Evolutionary conservation across 2,329 filamentous ascomycete genomes (phyloP), one percentile per base, ranked within the genome.

Genomic region (Fusarium hainanense): DNA sequence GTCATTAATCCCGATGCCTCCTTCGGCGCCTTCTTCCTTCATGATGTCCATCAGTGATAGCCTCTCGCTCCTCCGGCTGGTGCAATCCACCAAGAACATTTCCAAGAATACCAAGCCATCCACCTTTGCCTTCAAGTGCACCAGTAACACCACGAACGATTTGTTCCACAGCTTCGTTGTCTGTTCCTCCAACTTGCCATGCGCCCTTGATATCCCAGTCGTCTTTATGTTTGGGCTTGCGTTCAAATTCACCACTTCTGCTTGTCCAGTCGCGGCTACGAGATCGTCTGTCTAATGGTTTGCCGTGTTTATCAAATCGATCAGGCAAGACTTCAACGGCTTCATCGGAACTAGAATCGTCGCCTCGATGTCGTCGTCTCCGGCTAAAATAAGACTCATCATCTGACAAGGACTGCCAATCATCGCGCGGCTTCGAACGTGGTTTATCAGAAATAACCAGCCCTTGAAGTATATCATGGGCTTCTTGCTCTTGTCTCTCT

Each of bases 131-230:
- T 30, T 76, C 76, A 14, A 80, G 67, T 42, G 74, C 75, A 21
- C 70, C 72, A 41, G 74, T 75, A 5, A 79, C 65, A 37, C 68
- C 66, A 46, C 68, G 72, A 30, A 75, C 74, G 9, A 78, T 52
- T 20, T 69, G 72, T 32, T 85, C 82, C 6, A 85, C 80, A 27
- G 77, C 74, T 51, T 81, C 79, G 1, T 71, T 69, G 25, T 86
- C 82, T 0, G 82, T 83, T 8, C 83, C 82, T 4, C 76, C 79
- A 1, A 85, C 76, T 25, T 81, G 79, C 84, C 84, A 86, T 16
- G 79, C 76, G 0, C 84, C 84, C 1, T 70, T 75, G 18, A 83
- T 72, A 14, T 81, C 73, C 74, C 76, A 79, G 10, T 79, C 81
- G 4, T 77, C 78, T 3, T 65, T 62, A n/a, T 66, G 58, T 43